phyloP scores from a whole-genome alignment of 1,284 basidiomycete genomes.

The Pterulicium gracile region DNA sequence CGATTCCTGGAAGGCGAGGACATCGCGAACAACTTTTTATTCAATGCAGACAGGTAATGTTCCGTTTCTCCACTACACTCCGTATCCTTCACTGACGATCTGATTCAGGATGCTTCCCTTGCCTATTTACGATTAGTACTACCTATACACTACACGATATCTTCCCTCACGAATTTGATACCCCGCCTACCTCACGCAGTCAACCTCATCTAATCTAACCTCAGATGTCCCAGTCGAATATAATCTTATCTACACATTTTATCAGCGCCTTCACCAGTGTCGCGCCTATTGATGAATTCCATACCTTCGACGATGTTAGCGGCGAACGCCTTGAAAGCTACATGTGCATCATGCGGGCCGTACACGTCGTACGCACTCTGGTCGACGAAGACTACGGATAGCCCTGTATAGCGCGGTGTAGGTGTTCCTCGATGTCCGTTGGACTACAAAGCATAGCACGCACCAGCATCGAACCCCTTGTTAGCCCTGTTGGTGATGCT shows the following conservation, averaged over 20 bases:
- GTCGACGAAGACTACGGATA: neutral
- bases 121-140: slow-evolving; percentile 37
- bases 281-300: neutral
- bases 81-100: slow-evolving; percentile 6
- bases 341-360: neutral
- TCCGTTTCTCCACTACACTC: slow-evolving; percentile 12
- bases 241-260: neutral
- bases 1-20: slow-evolving; percentile 84
- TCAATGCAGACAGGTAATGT: slow-evolving; percentile 80
- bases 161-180: no score
- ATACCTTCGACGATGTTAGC: neutral
- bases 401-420: neutral
- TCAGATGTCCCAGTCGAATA: neutral
- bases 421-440: neutral
- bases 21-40: slow-evolving; percentile 81
- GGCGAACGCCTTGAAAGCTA: neutral
- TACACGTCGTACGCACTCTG: neutral
- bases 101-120: slow-evolving; percentile 36
- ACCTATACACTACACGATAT: no score
- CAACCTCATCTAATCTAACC: no score
- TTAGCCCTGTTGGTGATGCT: neutral
- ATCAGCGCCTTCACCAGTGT: neutral
- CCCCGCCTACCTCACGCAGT: no score
- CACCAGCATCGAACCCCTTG: neutral
- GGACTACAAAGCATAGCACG: neutral